Evolutionary conservation across 169 alveolate genomes (phyloP).

Genomic region (Perkinsus chesapeaki): DNA sequence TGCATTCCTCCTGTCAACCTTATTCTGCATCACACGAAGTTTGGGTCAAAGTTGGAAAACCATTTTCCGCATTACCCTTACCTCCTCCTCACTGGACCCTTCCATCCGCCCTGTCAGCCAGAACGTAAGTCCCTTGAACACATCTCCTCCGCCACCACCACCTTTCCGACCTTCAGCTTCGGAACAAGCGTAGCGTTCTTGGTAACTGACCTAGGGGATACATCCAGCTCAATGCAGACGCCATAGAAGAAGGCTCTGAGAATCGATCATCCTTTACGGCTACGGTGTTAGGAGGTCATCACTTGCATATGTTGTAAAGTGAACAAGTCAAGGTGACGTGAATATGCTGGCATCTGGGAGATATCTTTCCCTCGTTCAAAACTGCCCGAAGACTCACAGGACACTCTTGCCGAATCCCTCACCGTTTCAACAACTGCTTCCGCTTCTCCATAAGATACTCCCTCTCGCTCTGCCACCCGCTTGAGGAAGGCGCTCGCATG

Average conservation of each 20-base stretch:
- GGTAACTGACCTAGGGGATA: not conserved
- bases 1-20: no score
- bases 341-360: no score
- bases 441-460: not conserved
- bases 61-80: not conserved
- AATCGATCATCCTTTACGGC: no score
- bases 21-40: not conserved
- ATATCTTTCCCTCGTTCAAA: no score
- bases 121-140: not conserved
- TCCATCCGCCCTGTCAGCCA: not conserved
- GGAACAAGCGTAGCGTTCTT: not conserved
- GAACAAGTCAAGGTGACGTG: no score
- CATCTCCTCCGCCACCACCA: not conserved
- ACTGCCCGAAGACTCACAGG: no score
- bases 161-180: not conserved
- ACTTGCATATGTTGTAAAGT: no score
- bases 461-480: not conserved
- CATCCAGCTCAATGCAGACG: no score
- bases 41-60: not conserved
- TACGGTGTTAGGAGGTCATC: no score
- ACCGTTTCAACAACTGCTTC: not conserved
- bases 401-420: no score
- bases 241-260: no score
- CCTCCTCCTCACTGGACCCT: not conserved
- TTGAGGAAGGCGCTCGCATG: not conserved